phyloP scores from a whole-genome alignment of 1,139 yeast genomes.

The Candida glucosophila region DNA sequence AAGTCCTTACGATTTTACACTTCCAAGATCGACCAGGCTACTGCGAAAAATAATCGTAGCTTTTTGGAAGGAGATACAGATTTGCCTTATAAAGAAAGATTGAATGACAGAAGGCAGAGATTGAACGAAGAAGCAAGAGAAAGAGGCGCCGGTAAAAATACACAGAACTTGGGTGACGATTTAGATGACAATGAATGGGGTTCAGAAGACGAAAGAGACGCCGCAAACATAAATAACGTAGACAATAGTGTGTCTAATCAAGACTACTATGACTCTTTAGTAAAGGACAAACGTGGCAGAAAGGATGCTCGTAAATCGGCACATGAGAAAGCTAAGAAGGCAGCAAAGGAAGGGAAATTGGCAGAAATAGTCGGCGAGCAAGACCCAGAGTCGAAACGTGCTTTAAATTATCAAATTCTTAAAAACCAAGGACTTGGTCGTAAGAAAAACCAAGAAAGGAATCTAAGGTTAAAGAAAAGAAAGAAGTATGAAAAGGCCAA shows the following conservation, averaged over 20 bases:
- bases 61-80: slow-evolving; percentile 84
- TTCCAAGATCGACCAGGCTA: slow-evolving; percentile 86
- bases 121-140: slow-evolving; percentile 80
- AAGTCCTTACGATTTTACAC: slow-evolving; percentile 90
- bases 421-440: slow-evolving; percentile 95
- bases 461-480: slow-evolving; percentile 96
- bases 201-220: slow-evolving; percentile 38
- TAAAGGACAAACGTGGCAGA: slow-evolving; percentile 37
- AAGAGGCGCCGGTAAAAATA: slow-evolving; percentile 56
- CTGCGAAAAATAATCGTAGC: slow-evolving; percentile 39
- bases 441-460: slow-evolving; percentile 87
- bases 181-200: slow-evolving; percentile 42
- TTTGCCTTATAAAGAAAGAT: slow-evolving; percentile 85
- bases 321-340: slow-evolving; percentile 64
- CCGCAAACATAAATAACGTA: slow-evolving; percentile 21
- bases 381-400: slow-evolving; percentile 85
- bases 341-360: slow-evolving; percentile 80
- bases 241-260: too few relatives aligned
- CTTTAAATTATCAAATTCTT: slow-evolving; percentile 85
- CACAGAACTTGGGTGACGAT: slow-evolving; percentile 44
- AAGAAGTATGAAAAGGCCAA: slow-evolving; percentile 92
- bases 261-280: slow-evolving; percentile 46
- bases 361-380: slow-evolving; percentile 58
- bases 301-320: slow-evolving; percentile 52
- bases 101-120: slow-evolving; percentile 82